These are phyloP conservation scores for Tilletia walkeri DNA, from an alignment of 1,284 basidiomycete species.

Conservation along the genomic window DNA sequence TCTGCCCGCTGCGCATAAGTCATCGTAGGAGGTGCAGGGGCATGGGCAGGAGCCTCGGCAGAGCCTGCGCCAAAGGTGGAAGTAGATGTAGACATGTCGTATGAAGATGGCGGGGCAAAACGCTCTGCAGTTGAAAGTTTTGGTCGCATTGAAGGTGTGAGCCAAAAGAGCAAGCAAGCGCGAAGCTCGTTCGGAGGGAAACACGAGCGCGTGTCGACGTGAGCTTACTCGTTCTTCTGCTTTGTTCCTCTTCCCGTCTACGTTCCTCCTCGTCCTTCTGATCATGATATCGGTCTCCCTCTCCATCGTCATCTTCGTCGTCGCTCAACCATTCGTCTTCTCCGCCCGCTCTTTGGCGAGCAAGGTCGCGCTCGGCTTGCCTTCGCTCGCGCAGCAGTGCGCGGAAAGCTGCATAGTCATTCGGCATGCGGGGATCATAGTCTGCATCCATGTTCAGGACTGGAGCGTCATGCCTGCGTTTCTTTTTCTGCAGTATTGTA, in stretches of 20 bases:
- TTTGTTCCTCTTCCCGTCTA: slow-evolving; percentile 18
- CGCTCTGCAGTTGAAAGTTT: not conserved
- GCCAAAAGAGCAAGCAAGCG: not conserved
- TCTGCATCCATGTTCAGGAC: slow-evolving; percentile 37
- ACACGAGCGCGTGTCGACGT: not conserved
- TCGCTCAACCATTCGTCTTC: slow-evolving; percentile 18
- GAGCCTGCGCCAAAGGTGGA: too few relatives aligned
- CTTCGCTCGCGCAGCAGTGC: slow-evolving; percentile 35
- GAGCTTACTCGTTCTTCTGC: slow-evolving; percentile 11
- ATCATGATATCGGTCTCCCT: slow-evolving; percentile 16
- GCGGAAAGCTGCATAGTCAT: slow-evolving; percentile 46
- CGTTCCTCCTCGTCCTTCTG: slow-evolving; percentile 24
- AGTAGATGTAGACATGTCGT: not conserved
- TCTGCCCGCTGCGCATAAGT: slow-evolving; percentile 4
- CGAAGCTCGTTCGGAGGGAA: not conserved
- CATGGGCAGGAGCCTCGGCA: not conserved
- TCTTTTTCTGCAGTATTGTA: not conserved
- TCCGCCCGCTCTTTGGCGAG: not conserved
- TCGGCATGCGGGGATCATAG: slow-evolving; percentile 48
- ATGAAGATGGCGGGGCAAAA: slow-evolving; percentile 9
- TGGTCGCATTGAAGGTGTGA: not conserved
- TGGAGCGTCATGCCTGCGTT: not conserved
- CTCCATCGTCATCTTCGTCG: not conserved
- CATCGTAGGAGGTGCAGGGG: not conserved
- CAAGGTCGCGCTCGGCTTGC: slow-evolving; percentile 22